phyloP scores from a whole-genome alignment of 768 basidiomycete species.

The Xerocomellus chrysenteron region DNA sequence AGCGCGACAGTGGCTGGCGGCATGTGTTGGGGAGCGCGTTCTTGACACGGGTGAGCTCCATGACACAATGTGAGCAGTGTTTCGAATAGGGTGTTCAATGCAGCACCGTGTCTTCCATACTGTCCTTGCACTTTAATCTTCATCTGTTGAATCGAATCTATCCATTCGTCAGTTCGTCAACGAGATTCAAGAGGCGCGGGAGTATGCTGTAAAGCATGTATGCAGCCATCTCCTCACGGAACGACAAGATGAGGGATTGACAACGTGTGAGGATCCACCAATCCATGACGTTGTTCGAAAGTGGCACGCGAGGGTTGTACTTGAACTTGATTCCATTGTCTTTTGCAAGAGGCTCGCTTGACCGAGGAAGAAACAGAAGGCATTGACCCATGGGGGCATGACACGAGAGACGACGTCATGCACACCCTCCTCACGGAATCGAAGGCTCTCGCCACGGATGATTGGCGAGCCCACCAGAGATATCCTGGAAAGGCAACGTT shows the following conservation, averaged over 20 bases:
- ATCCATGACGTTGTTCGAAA: conserved; percentile 95
- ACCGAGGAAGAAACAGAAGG: conserved; percentile 98
- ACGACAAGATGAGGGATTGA: conserved; percentile 90
- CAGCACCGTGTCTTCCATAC: conserved; percentile 81
- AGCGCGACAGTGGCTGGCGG: too few species aligned
- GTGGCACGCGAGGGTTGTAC: conserved; percentile 83
- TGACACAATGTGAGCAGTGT: conserved; percentile 90
- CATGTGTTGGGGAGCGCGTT: conserved; percentile 76
- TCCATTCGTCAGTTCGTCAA: conserved; percentile 98
- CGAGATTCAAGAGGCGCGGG: conserved; percentile 85
- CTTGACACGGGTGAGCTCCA: conserved; percentile 83
- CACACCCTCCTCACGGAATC: conserved; percentile 98
- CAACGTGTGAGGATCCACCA: conserved; percentile 98
- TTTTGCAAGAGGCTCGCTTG: conserved; percentile 88
- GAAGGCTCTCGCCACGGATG: conserved; percentile 94
- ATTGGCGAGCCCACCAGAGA: conserved; percentile 99
- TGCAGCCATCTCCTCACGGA: conserved; percentile 95
- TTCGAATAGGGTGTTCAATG: conserved; percentile 95
- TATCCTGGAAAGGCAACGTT: conserved; percentile 53
- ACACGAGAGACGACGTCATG: conserved; percentile 96
- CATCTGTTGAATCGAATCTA: conserved; percentile 99
- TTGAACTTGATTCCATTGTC: conserved; percentile 70
- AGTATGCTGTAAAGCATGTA: conserved; percentile 98
- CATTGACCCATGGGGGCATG: conserved; percentile 96
- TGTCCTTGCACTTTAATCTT: conserved; percentile 93